phyloP scores from a whole-genome alignment of 768 basidiomycete species.

The Stropharia rugosoannulata region DNA sequence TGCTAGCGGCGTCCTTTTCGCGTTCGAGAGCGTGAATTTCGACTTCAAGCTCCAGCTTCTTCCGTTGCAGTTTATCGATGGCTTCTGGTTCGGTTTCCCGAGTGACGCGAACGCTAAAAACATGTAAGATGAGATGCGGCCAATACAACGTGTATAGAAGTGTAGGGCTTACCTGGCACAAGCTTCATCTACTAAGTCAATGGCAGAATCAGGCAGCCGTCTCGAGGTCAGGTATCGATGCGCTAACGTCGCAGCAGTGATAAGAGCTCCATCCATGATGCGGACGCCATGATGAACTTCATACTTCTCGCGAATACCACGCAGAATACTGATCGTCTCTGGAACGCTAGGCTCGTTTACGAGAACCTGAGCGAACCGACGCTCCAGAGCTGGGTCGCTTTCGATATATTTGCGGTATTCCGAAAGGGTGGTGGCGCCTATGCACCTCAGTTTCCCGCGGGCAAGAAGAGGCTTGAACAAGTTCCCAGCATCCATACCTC shows the following conservation, averaged over 20 bases:
- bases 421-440: slow-evolving; percentile 89
- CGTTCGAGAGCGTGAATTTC: slow-evolving; percentile 94
- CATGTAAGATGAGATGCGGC: neutral
- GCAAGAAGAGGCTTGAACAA: slow-evolving; percentile 91
- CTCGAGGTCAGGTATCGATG: slow-evolving; percentile 89
- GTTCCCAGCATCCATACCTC: slow-evolving; percentile 93
- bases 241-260: slow-evolving; percentile 87
- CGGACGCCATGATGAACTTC: slow-evolving; percentile 90
- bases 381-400: slow-evolving; percentile 87
- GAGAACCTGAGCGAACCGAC: slow-evolving; percentile 90
- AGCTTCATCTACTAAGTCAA: slow-evolving; percentile 91
- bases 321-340: slow-evolving; percentile 90
- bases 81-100: slow-evolving; percentile 94
- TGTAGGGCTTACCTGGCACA: slow-evolving; percentile 66
- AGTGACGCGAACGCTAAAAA: slow-evolving; percentile 77
- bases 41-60: slow-evolving; percentile 88
- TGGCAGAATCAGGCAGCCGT: slow-evolving; percentile 81
- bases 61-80: slow-evolving; percentile 87
- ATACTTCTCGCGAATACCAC: slow-evolving; percentile 93
- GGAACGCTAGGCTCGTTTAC: slow-evolving; percentile 89
- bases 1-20: slow-evolving; percentile 87
- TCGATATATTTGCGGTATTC: slow-evolving; percentile 95
- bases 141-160: neutral
- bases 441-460: slow-evolving; percentile 72
- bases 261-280: slow-evolving; percentile 85